These are phyloP conservation scores for Fusarium papillatum DNA, from an alignment of 2,329 filamentous ascomycete species.

Conservation along the genomic window DNA sequence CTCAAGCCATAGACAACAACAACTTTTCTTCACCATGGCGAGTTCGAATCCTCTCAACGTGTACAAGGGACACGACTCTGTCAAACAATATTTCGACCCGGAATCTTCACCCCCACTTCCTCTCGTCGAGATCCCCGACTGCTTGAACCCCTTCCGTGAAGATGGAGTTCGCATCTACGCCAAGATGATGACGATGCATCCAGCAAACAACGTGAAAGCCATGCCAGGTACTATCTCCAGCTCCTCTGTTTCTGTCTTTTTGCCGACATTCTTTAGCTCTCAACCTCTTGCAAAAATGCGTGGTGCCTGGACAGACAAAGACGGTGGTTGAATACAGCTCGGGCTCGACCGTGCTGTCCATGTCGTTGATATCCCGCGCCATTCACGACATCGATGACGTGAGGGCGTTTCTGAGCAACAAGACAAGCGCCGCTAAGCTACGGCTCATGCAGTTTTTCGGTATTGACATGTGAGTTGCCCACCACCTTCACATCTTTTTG, in stretches of 20 bases:
- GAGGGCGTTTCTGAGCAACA: slow-evolving; percentile 70
- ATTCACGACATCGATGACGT: slow-evolving; percentile 65
- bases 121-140: slow-evolving; percentile 70
- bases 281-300: slow-evolving; percentile 57
- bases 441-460: slow-evolving; percentile 72
- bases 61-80: slow-evolving; percentile 68
- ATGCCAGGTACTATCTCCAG: slow-evolving; percentile 61
- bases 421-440: slow-evolving; percentile 66
- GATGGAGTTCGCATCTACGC: slow-evolving; percentile 74
- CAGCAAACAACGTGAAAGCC: slow-evolving; percentile 75
- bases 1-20: not conserved
- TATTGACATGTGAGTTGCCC: slow-evolving; percentile 58
- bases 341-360: slow-evolving; percentile 72
- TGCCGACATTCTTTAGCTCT: slow-evolving; percentile 51
- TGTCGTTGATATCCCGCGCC: slow-evolving; percentile 67
- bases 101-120: slow-evolving; percentile 70
- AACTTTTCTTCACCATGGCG: slow-evolving; percentile 30
- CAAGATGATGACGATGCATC: slow-evolving; percentile 76
- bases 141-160: slow-evolving; percentile 67
- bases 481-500: too few species aligned
- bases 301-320: slow-evolving; percentile 54
- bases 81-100: slow-evolving; percentile 72
- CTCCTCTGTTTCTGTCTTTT: not conserved
- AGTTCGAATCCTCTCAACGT: slow-evolving; percentile 60
- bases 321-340: slow-evolving; percentile 73